Evolutionary conservation across 495 filamentous ascomycete genomes (phyloP).

Genomic region (Aspergillus incahuasiensis): DNA sequence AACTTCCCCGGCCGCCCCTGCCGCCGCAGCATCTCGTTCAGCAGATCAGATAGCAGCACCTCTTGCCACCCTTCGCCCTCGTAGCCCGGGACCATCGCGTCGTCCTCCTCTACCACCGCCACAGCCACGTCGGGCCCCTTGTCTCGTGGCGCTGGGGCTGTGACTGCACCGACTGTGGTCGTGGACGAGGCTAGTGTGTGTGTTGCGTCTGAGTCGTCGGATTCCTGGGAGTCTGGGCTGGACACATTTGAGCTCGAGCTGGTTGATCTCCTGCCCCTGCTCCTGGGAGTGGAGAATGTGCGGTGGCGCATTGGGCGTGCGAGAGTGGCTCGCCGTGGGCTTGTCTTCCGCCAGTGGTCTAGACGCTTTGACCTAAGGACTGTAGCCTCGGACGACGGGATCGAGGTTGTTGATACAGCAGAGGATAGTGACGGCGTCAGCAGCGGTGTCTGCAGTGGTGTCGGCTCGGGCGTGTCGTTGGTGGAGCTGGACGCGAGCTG

Average conservation of each 20-base stretch:
- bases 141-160: background rate
- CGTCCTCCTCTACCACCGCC: background rate
- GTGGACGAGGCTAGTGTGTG: background rate
- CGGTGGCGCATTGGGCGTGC: too few species aligned
- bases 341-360: background rate
- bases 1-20: background rate
- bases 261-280: background rate
- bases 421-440: background rate
- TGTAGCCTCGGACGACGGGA: background rate
- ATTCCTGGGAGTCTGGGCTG: background rate
- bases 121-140: background rate
- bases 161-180: background rate
- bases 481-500: background rate
- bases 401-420: background rate
- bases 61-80: background rate
- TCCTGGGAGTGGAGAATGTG: too few species aligned
- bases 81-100: background rate
- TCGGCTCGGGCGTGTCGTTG: background rate
- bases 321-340: background rate
- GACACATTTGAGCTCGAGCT: background rate
- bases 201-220: background rate
- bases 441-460: background rate
- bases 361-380: background rate
- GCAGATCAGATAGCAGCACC: background rate
- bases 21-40: background rate